Base-by-base conservation (phyloP, 2,329 filamentous ascomycete genomes). In the Fusarium bactridioides region DNA sequence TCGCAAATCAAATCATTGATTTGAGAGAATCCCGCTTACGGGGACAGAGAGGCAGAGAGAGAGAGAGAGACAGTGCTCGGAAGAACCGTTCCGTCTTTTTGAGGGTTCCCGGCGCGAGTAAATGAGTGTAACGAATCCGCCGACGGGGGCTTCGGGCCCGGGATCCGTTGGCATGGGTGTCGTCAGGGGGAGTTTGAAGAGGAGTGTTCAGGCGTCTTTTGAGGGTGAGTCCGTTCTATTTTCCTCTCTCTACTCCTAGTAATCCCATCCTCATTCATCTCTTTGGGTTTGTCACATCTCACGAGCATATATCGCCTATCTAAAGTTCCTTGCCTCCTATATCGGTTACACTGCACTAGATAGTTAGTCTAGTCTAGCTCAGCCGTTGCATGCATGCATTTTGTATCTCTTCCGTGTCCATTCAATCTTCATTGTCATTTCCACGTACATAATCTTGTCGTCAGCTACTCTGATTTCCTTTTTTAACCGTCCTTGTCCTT, bases 181-280 rank as follows among this genome's bases (percentile, higher is more conserved):
- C 54, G 72, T 64, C 55, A 77, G 76, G 76, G 78, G 74, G 41
- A 71, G 69, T 75, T 82, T 89, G 61, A 91, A 90, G 82, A 84
- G 88, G 77, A 89, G 85, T 74, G 87, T 89, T 61, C 88, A 90
- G 79, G 84, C 88, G 69, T 86, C 87, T 41, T 90, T 90, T 83
- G 87, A 90, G 82, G 88, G 89, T 89, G 84, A 76, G 56, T 68
- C 72, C 41, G 60, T 62, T 70, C n/a, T 25, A 29, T 58, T 47
- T 45, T 35, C 48, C 48, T 37, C 25, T 58, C 18, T 27, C 13
- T 27, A 4, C 18, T 8, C 10, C 23, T 44, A 25, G 29, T 64
- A 37, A 43, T 64, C 19, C 44, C 19, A 45, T 29, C 18, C 6
- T 4, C 57, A 7, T 25, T 45, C 57, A 16, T 25, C 11, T 27